These are phyloP conservation scores for Zoysia matrella DNA, from an alignment of 202 grass and related monocot genomes.

Conservation along the genomic window DNA sequence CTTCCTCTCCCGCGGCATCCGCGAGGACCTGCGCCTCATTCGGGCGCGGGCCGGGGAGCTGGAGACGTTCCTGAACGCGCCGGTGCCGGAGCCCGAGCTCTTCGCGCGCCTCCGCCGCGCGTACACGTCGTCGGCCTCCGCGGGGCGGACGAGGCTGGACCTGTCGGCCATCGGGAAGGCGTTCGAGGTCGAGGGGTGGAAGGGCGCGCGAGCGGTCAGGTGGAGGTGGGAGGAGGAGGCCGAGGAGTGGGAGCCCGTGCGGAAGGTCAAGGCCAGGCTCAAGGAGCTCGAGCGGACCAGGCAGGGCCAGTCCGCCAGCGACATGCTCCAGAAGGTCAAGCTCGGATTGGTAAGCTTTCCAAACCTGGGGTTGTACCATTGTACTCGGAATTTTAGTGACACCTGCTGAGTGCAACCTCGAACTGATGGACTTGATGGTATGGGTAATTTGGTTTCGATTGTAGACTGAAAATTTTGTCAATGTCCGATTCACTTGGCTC, in stretches of 20 bases:
- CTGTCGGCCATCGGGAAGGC: constrained; percentile 80
- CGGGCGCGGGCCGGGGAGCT: constrained; percentile 82
- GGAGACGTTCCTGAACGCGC: constrained; percentile 79
- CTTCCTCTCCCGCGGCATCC: constrained; percentile 71
- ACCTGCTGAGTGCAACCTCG: too few species aligned
- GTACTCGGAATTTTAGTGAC: not conserved
- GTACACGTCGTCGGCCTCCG: constrained; percentile 48
- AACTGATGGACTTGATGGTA: not conserved
- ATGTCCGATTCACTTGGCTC: not conserved
- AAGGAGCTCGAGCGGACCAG: constrained; percentile 70
- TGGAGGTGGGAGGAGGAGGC: constrained; percentile 66
- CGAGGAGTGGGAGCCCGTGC: constrained; percentile 83
- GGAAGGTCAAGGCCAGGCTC: constrained; percentile 65
- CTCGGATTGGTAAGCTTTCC: constrained; percentile 66
- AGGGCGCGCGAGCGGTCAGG: constrained; percentile 17
- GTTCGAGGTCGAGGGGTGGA: constrained; percentile 64
- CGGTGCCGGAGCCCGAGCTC: constrained; percentile 56
- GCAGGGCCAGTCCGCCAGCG: constrained; percentile 52
- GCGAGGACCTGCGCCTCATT: constrained; percentile 87
- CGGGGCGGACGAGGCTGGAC: constrained; percentile 62
- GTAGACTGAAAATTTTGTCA: not conserved
- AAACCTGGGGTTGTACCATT: not conserved
- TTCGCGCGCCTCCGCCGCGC: constrained; percentile 50
- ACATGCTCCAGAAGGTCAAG: constrained; percentile 84
- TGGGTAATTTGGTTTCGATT: not conserved